Conservation (phyloP, 192 early-diverging fungal species). For the Linderina pennispora region DNA sequence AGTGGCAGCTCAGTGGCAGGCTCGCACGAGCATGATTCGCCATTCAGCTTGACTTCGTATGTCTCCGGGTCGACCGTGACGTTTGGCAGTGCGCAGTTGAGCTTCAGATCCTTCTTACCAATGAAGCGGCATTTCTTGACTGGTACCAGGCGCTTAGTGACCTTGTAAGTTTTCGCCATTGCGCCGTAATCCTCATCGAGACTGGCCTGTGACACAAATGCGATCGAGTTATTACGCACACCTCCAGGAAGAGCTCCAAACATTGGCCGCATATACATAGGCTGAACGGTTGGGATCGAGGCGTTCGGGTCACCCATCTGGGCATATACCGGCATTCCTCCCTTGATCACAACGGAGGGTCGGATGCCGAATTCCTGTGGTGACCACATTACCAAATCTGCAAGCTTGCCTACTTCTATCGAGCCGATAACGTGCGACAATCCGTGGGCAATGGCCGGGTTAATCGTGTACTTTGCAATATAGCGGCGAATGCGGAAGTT, state of each 20-base stretch:
- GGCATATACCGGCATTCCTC: conserved; percentile 77
- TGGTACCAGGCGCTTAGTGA: conserved; percentile 62
- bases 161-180: conserved; percentile 48
- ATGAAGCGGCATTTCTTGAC: conserved; percentile 74
- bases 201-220: conserved; percentile 79
- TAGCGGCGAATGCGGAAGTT: conserved; percentile 89
- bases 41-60: conserved; percentile 80
- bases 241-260: conserved; percentile 68
- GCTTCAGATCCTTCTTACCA: conserved; percentile 81
- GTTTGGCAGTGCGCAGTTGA: conserved; percentile 71
- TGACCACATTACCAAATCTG: conserved; percentile 83
- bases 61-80: conserved; percentile 90
- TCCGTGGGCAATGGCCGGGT: conserved; percentile 89
- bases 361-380: conserved; percentile 87
- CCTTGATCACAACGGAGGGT: conserved; percentile 81
- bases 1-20: conserved; percentile 67
- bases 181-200: conserved; percentile 48
- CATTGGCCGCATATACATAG: conserved; percentile 78
- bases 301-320: conserved; percentile 94
- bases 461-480: conserved; percentile 97
- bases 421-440: conserved; percentile 85
- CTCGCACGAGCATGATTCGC: conserved; percentile 56
- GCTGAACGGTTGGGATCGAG: conserved; percentile 92
- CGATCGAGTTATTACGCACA: conserved; percentile 54
- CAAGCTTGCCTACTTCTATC: conserved; percentile 88